Percentiles rank a stretch among this genome's conserved stretches.
Evolutionary conservation across 2,329 filamentous ascomycete species (phyloP).

Genomic region (Phialocephala subalpina): DNA sequence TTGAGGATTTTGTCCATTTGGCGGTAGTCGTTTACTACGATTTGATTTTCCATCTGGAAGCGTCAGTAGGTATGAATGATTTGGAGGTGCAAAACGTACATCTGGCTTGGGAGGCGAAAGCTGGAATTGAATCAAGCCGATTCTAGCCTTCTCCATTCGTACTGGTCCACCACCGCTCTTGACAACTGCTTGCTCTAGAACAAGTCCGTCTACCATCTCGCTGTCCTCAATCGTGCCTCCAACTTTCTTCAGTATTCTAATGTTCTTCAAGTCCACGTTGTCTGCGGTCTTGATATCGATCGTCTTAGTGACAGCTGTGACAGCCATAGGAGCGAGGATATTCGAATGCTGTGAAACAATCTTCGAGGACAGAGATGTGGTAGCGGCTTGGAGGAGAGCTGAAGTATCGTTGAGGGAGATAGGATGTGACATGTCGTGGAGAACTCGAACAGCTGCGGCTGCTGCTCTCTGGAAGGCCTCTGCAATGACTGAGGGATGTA

Average conservation of each 20-base stretch:
- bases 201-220: constrained; percentile 94
- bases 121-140: constrained; percentile 98
- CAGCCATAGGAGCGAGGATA: constrained; percentile 95
- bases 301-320: constrained; percentile 93
- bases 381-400: constrained; percentile 93
- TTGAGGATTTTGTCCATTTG: constrained; percentile 99
- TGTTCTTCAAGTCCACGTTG: constrained; percentile 96
- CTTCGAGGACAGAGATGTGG: constrained; percentile 96
- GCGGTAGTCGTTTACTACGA: constrained; percentile 98
- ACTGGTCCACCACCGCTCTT: constrained; percentile 92
- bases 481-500: constrained; percentile 97
- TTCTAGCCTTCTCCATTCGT: constrained; percentile 96
- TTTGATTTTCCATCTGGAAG: constrained; percentile 95
- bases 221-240: constrained; percentile 98
- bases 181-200: constrained; percentile 89
- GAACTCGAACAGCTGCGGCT: constrained; percentile 84
- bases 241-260: constrained; percentile 96
- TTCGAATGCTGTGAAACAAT: constrained; percentile 98
- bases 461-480: constrained; percentile 97
- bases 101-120: constrained; percentile 98
- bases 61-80: constrained; percentile 23
- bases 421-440: constrained; percentile 95
- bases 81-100: constrained; percentile 57
- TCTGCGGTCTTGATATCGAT: constrained; percentile 96
- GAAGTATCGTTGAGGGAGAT: constrained; percentile 88